Evolutionary conservation across 768 basidiomycete species (phyloP), one percentile per base, ranked within the genome.

Genomic region (Suillus sp.): DNA sequence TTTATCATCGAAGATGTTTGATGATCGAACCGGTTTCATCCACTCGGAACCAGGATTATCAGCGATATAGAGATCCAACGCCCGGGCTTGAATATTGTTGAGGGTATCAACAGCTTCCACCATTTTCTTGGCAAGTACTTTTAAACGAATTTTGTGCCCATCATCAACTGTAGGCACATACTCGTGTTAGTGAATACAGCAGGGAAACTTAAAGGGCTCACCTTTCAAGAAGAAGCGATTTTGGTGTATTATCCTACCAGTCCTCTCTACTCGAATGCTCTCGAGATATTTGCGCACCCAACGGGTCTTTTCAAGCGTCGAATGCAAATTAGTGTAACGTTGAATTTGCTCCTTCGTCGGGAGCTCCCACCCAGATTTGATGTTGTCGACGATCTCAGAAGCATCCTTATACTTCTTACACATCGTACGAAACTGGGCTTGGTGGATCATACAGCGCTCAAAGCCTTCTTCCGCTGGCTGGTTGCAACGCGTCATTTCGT

Each of bases 151-250:
- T 45, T 67, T 73, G 58, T 77, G 73, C 22, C 73, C 69, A 37
- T 70, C 67, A 34, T 77, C 75, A 61, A 67, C 75, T 76, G 60
- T 32, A 34, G 34, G 34, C 34, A 14, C 47, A 22, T 13, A n/a
- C 27, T 11, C 5, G 20, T 4, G 7, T 35, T 8, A 45, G 53
- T 43, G 35, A 25, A 30, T 25, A 22, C 13, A 9, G 34, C 34
- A 9, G 11, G 25, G 18, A 16, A 42, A 47, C 34, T 34, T 34
- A 34, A 9, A 34, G 30, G 34, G 64, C 70, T 14, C 38, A 69
- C 77, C 67, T 66, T 76, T 75, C 7, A 76, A 51, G 43, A 76
- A 75, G 64, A 77, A 78, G 2, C 75, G 68, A n/a, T 51, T 65
- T 8, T 67, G 65, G 40, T 78, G 78, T 30, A 78, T 68, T 1